Evolutionary conservation across 2,329 filamentous ascomycete species (phyloP), one percentile per base, ranked within the genome.

Genomic region (Xylariaceae sp.): DNA sequence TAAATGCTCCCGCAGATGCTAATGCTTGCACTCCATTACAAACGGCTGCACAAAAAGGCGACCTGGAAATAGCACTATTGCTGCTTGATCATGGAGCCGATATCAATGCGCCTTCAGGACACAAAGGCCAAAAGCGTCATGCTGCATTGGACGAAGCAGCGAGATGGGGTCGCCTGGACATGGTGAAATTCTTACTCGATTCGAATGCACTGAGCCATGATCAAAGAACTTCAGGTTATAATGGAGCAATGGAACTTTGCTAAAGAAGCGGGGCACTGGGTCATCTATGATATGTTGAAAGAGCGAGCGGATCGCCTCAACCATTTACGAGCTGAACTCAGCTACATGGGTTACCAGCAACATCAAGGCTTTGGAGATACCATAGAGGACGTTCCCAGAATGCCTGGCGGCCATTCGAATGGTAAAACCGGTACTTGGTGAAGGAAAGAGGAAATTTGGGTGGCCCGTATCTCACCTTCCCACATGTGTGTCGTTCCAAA

Each of bases 151-250:
- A 55, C 39, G 16, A 0, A 6, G 43, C 46, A 7, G 48, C 36
- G n/a, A 0, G 0, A 1, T 10, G 2, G 2, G 45, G 43, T 5
- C 29, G 34, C 14, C 37, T 55, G 33, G 54, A 55, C 23, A 50
- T 55, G 48, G 54, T 52, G 8, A 32, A 53, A 16, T 43, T 49
- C 20, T 41, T 56, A 12, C 42, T 56, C 11, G 40, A 42, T 16
- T 36, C 52, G 5, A 52, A 52, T 2, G 52, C 48, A 22, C 41
- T 55, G 5, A 55, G 52, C 35, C 6, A 44, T 5, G 10, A 36
- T 11, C 17, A 25, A 12, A 48, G 48, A 3, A 16, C 44, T n/a
- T 50, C 40, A 17, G 49, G 48, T 17, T 55, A 56, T 19, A 43
- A 42, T 16, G 50, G 50, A 20, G 50, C 48, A 42, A 46, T 46